Evolutionary conservation across 2,329 filamentous ascomycete genomes (phyloP).

Genomic region (Microsporum audouinii): DNA sequence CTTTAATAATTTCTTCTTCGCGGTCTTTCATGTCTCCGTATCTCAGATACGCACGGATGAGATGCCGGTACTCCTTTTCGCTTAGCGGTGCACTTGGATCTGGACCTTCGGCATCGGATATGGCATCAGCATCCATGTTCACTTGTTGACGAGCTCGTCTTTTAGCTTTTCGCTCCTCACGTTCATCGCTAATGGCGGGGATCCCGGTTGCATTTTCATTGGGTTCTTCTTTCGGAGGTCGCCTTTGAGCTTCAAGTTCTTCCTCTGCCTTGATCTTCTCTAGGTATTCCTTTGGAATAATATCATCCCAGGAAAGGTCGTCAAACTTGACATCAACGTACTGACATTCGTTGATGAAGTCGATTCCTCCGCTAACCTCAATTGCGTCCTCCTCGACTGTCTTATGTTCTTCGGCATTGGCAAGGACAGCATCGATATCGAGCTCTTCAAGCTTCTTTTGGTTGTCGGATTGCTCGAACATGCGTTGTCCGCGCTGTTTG

Average conservation of each 20-base stretch:
- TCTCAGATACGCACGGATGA: constrained; percentile 80
- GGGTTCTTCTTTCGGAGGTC: constrained; percentile 57
- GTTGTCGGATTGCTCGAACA: constrained; percentile 96
- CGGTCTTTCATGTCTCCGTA: constrained; percentile 86
- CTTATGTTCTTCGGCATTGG: constrained; percentile 93
- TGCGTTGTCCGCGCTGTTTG: constrained; percentile 95
- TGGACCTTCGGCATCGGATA: constrained; percentile 50
- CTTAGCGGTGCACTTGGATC: constrained; percentile 84
- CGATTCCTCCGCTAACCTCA: constrained; percentile 89
- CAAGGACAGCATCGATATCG: constrained; percentile 86
- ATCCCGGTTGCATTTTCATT: constrained; percentile 14
- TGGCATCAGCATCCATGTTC: constrained; percentile 55
- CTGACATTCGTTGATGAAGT: constrained; percentile 79
- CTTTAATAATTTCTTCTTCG: constrained; percentile 72
- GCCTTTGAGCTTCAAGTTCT: constrained; percentile 65
- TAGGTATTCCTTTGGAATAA: constrained; percentile 87
- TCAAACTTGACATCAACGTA: constrained; percentile 95
- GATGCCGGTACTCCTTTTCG: constrained; percentile 85
- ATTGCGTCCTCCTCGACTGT: constrained; percentile 92
- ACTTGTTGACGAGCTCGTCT: constrained; percentile 57
- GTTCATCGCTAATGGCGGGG: constrained; percentile 33
- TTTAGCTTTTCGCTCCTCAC: constrained; percentile 57
- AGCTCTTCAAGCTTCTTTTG: constrained; percentile 94
- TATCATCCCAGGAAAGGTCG: constrained; percentile 93
- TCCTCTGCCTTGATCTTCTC: constrained; percentile 84